A percentile compares a stretch with the other conserved stretches of the same genome.
These are phyloP conservation scores for Umbelopsis vinacea DNA, from an alignment of 192 early-diverging fungal species.

Conservation along the genomic window DNA sequence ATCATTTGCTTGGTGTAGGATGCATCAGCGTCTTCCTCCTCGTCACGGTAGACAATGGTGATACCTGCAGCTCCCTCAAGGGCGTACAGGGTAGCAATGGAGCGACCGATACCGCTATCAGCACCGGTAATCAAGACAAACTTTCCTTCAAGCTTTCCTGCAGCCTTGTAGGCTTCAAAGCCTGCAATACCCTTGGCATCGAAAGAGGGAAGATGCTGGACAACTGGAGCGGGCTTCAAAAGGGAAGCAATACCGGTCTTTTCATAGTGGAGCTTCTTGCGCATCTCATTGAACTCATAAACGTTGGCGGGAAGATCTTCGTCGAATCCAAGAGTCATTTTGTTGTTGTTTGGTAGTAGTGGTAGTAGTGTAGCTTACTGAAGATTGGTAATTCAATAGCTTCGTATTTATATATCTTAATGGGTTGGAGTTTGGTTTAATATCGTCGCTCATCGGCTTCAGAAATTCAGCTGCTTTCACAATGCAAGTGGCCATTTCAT, in stretches of 20 bases:
- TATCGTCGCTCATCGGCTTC: neutral
- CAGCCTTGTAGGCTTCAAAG: slow-evolving; percentile 48
- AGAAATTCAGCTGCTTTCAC: neutral
- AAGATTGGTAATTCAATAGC: neutral
- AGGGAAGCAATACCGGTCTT: slow-evolving; percentile 39
- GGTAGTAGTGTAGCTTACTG: neutral
- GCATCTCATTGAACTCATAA: slow-evolving; percentile 40
- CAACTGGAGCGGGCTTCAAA: slow-evolving; percentile 46
- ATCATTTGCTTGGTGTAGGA: slow-evolving; percentile 45
- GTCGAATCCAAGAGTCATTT: slow-evolving; percentile 44
- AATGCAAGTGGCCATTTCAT: neutral
- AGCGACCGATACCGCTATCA: slow-evolving; percentile 56
- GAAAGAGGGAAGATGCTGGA: slow-evolving; percentile 47
- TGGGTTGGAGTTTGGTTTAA: neutral
- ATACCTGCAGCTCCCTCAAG: slow-evolving; percentile 52
- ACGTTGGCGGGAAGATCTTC: slow-evolving; percentile 42
- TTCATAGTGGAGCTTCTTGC: slow-evolving; percentile 35
- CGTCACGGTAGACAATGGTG: slow-evolving; percentile 55
- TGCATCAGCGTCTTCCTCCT: slow-evolving; percentile 59
- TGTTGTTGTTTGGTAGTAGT: slow-evolving; percentile 12
- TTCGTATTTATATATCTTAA: neutral
- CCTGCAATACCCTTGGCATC: slow-evolving; percentile 35
- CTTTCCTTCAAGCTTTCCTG: slow-evolving; percentile 51
- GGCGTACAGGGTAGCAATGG: slow-evolving; percentile 56
- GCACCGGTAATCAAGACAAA: slow-evolving; percentile 54